These are phyloP conservation scores for Trichosporon asahii DNA, from an alignment of 1,284 basidiomycete species.

Conservation along the genomic window DNA sequence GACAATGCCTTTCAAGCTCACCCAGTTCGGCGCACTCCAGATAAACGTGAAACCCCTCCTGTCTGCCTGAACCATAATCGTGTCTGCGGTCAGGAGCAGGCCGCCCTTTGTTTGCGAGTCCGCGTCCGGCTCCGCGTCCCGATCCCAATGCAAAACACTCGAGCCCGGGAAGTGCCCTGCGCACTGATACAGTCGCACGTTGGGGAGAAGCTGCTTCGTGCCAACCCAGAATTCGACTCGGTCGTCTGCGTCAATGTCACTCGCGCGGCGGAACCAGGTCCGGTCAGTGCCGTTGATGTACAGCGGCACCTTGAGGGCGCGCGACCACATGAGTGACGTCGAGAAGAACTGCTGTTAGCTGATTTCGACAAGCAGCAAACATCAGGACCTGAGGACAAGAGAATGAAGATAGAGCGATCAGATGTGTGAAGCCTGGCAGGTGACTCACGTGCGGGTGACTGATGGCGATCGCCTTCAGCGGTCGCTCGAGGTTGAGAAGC, in stretches of 20 bases:
- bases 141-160: slow-evolving; percentile 47
- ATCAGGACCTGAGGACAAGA: too few relatives aligned
- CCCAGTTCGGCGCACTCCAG: slow-evolving; percentile 50
- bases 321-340: slow-evolving; percentile 47
- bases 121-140: slow-evolving; percentile 38
- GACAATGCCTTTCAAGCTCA: slow-evolving; percentile 18
- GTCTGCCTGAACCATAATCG: slow-evolving; percentile 47
- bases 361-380: too few relatives aligned
- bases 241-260: slow-evolving; percentile 29
- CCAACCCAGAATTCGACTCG: slow-evolving; percentile 38
- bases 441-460: slow-evolving; percentile 49
- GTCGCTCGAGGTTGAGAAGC: slow-evolving; percentile 29
- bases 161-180: slow-evolving; percentile 52
- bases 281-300: slow-evolving; percentile 43
- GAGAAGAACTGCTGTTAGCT: slow-evolving; percentile 43
- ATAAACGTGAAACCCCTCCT: slow-evolving; percentile 47
- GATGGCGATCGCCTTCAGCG: slow-evolving; percentile 47
- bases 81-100: slow-evolving; percentile 46
- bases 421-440: too few relatives aligned
- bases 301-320: slow-evolving; percentile 44
- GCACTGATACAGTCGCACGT: slow-evolving; percentile 43
- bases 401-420: background rate
- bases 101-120: slow-evolving; percentile 34
- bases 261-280: slow-evolving; percentile 42
- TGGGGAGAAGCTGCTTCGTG: slow-evolving; percentile 27